These are phyloP conservation scores for Pichia sp. DNA, from an alignment of 1,139 yeast species.

Conservation along the genomic window DNA sequence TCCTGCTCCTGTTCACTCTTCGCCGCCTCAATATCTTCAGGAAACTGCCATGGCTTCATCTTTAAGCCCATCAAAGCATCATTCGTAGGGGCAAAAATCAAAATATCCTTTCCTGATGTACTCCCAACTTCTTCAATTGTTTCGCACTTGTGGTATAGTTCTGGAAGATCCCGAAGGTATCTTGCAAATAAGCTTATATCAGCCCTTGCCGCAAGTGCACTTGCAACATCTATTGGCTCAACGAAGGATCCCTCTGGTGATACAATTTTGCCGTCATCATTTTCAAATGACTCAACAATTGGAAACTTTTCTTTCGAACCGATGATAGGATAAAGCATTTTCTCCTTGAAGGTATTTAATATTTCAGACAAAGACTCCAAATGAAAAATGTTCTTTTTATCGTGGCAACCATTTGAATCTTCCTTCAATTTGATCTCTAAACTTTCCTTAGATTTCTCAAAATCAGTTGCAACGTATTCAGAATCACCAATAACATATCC, in stretches of 20 bases:
- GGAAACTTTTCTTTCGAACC: constrained; percentile 14
- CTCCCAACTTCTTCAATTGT: constrained; percentile 21
- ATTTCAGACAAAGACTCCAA: constrained; percentile 10
- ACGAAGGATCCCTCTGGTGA: neutral
- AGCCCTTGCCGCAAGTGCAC: constrained; percentile 39
- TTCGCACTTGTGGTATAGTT: constrained; percentile 41
- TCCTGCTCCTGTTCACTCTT: constrained; percentile 36
- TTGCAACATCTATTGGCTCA: constrained; percentile 33
- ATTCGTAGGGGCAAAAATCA: constrained; percentile 58
- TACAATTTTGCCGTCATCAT: neutral
- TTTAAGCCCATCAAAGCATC: constrained; percentile 39
- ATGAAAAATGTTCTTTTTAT: constrained; percentile 6
- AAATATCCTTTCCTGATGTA: constrained; percentile 32
- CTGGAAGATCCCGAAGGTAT: constrained; percentile 51
- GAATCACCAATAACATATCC: constrained; percentile 15
- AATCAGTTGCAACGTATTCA: constrained; percentile 1
- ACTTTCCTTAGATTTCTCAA: constrained; percentile 4
- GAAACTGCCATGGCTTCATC: constrained; percentile 69
- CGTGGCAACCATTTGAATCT: constrained; percentile 7
- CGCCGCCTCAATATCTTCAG: constrained; percentile 31
- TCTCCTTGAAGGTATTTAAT: constrained; percentile 12
- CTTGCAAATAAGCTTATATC: constrained; percentile 50
- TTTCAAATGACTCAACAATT: constrained; percentile 15
- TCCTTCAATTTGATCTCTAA: constrained; percentile 5
- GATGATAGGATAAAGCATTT: constrained; percentile 18